phyloP scores from a whole-genome alignment of 1,284 basidiomycete species.

The Puccinia novopanici region DNA sequence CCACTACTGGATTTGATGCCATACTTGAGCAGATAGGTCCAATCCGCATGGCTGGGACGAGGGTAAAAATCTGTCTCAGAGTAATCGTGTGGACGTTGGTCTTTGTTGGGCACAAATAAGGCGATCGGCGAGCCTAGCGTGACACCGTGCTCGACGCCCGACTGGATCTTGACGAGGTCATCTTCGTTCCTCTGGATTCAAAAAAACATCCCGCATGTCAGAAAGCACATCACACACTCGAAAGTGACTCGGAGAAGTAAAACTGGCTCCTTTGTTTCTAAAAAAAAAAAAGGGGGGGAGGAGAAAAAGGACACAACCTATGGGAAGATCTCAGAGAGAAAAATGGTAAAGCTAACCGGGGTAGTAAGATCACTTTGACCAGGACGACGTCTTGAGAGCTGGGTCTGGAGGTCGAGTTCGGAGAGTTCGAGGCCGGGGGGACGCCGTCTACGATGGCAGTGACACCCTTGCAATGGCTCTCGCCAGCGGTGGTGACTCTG shows the following conservation, averaged over 20 bases:
- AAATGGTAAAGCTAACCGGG: conserved; percentile 61
- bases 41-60: conserved; percentile 95
- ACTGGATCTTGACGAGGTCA: conserved; percentile 90
- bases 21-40: conserved; percentile 97
- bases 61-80: conserved; percentile 85
- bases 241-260: not conserved
- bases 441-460: conserved; percentile 97
- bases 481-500: conserved; percentile 95
- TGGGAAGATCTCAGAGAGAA: not conserved
- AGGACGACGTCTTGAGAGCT: conserved; percentile 86
- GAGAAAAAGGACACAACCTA: not conserved
- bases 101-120: conserved; percentile 93
- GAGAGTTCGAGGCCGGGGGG: conserved; percentile 88
- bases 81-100: conserved; percentile 97
- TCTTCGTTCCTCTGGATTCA: conserved; percentile 78
- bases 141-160: conserved; percentile 87
- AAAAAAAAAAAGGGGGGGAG: not conserved
- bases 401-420: conserved; percentile 82
- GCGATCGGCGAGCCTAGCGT: conserved; percentile 97
- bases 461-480: conserved; percentile 94
- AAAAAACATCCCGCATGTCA: not conserved
- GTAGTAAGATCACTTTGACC: conserved; percentile 97
- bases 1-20: conserved; percentile 95
- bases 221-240: not conserved
- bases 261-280: not conserved